A percentile compares a stretch with the other conserved stretches of the same genome.
Evolutionary conservation across 164 flowering plant genomes (phyloP).

Genomic region (Stephania yunnanensis): DNA sequence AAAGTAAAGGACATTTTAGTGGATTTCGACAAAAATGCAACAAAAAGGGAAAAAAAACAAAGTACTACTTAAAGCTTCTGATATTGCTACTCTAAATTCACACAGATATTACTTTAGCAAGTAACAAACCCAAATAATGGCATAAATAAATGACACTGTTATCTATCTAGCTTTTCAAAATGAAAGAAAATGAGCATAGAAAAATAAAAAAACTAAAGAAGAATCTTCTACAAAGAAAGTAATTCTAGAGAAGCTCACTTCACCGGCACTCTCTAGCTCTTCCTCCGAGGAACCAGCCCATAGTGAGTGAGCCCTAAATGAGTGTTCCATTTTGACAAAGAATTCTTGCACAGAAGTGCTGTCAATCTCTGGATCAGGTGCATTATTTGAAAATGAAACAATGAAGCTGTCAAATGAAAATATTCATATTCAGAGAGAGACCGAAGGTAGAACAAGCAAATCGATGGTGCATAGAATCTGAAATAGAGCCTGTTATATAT

Average conservation of each 20-base stretch:
- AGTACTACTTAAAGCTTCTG: too few species aligned
- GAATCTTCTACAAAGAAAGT: neutral
- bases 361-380: constrained; percentile 84
- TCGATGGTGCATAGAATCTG: neutral
- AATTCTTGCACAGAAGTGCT: constrained; percentile 83
- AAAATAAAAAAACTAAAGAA: neutral
- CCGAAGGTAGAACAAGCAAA: neutral
- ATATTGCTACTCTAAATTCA: too few species aligned
- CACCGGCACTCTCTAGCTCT: constrained; percentile 94
- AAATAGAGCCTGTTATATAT: too few species aligned
- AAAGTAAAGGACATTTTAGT: too few species aligned
- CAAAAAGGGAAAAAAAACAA: too few species aligned
- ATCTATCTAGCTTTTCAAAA: neutral
- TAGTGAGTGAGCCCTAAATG: constrained; percentile 84
- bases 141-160: too few species aligned
- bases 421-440: neutral
- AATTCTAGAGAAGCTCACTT: constrained; percentile 44
- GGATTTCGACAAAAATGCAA: too few species aligned
- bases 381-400: constrained; percentile 74
- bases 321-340: constrained; percentile 75
- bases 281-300: constrained; percentile 93
- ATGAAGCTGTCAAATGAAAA: constrained; percentile 61
- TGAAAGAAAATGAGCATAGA: neutral
- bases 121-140: too few species aligned
- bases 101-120: too few species aligned